Evolutionary conservation across 176 grass and related monocot genomes (phyloP), one percentile per base, ranked within the genome.

Genomic region (Phoenix roebelenii): DNA sequence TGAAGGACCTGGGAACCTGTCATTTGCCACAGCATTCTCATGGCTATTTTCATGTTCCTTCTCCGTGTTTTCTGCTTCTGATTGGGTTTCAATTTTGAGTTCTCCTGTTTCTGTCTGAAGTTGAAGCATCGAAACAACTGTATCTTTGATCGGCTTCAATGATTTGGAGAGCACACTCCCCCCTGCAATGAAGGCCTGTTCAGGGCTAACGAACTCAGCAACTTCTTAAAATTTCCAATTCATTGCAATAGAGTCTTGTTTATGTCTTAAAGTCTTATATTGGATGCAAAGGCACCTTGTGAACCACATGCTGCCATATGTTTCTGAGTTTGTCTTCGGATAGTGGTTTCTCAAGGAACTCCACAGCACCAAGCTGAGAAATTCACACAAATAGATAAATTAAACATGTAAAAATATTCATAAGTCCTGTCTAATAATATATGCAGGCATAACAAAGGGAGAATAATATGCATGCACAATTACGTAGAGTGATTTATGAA

Each of bases 221-320:
- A 30, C 7, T 18, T 50, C 51, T 57, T 3, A 16, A 24, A 28
- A 60, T 18, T 68, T 24, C 19, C 0, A 66, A 16, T 32, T 23
- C 2, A 66, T 53, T 10, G 17, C 18, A 9, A 44, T 23, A 48
- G 4, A 5, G 20, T 44, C 4, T 44, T 44, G 2, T 14, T 12
- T 44, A 44, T 20, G 24, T 63, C n/a, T 17, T 20, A 20, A 5
- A 17, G 50, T 29, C 1, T 18, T 55, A 35, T n/a, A 35, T 52
- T 23, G 55, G 19, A 63, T 73, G 18, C 48, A 71, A 71, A 60
- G 39, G 7, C 59, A 82, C 79, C 72, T 82, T 82, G 67, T 82
- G 73, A 72, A 82, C 67, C 17, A 76, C 79, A 76, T 82, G 79
- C 28, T 82, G 79, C 79, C 79, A 82, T 65, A 82, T 72, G 25